Percentiles rank a stretch among this genome's conserved stretches.
Conservation (phyloP, 2,329 filamentous ascomycete species). For the Chaetomium sp. region DNA sequence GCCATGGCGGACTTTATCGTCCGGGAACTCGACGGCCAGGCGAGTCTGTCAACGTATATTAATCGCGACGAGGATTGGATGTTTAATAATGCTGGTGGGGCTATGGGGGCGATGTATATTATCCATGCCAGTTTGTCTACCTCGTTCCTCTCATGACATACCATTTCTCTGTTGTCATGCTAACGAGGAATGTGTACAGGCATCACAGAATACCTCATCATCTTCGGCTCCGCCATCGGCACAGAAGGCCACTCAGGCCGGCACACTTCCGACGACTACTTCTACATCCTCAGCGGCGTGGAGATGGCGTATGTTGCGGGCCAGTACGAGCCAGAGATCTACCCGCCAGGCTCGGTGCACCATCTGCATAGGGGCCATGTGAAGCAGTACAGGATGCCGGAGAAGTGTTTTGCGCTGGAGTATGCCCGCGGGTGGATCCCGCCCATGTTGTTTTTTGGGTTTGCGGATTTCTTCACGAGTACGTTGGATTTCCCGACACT, state of each 20-base stretch:
- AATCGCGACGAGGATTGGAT: slow-evolving; percentile 76
- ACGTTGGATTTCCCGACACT: slow-evolving; percentile 81
- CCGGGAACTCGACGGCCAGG: slow-evolving; percentile 53
- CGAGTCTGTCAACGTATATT: slow-evolving; percentile 46
- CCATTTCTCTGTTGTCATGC: not conserved
- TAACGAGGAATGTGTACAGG: slow-evolving; percentile 33
- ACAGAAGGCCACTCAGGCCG: slow-evolving; percentile 85
- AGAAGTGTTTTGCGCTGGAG: slow-evolving; percentile 72
- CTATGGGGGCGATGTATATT: slow-evolving; percentile 88
- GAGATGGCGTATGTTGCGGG: slow-evolving; percentile 70
- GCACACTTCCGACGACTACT: slow-evolving; percentile 94
- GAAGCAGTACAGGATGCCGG: slow-evolving; percentile 80
- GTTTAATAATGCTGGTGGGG: slow-evolving; percentile 86
- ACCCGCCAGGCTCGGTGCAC: slow-evolving; percentile 63
- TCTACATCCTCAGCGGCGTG: slow-evolving; percentile 76
- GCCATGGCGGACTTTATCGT: slow-evolving; percentile 65
- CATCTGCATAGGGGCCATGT: slow-evolving; percentile 63
- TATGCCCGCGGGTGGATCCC: slow-evolving; percentile 87
- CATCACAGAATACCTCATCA: slow-evolving; percentile 83
- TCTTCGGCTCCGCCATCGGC: slow-evolving; percentile 76
- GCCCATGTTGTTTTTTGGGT: slow-evolving; percentile 86
- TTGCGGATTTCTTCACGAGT: slow-evolving; percentile 70
- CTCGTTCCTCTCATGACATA: not conserved
- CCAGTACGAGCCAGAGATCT: slow-evolving; percentile 61
- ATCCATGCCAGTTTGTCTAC: slow-evolving; percentile 67